Percentiles rank a stretch among this genome's conserved stretches.
Evolutionary conservation across 2,329 filamentous ascomycete species (phyloP).

Genomic region (Cercospora sojina): DNA sequence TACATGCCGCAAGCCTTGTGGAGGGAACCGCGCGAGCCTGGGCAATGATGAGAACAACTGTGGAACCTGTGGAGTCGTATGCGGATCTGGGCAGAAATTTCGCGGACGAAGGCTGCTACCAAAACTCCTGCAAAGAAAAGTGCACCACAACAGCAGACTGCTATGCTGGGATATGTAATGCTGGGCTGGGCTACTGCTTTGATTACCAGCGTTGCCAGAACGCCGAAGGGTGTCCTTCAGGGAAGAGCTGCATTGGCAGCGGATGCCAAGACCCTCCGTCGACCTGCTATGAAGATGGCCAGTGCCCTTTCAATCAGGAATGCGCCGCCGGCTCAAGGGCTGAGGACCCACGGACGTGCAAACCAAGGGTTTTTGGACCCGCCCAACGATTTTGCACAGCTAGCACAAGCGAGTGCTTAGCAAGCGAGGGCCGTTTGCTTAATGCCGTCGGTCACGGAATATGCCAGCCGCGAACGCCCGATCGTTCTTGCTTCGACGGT

Average conservation of each 20-base stretch:
- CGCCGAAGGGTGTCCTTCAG: background rate
- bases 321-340: background rate
- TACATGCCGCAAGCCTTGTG: background rate
- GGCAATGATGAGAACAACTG: background rate
- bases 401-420: background rate
- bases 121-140: background rate
- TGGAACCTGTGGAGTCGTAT: background rate
- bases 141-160: background rate
- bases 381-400: background rate
- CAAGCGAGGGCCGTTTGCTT: background rate
- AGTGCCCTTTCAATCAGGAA: background rate
- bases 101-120: background rate
- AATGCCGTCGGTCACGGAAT: background rate
- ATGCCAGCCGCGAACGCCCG: background rate
- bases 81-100: background rate
- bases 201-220: background rate
- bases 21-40: background rate
- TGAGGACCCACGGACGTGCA: background rate
- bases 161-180: background rate
- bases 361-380: background rate
- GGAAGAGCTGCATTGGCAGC: background rate
- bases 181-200: background rate
- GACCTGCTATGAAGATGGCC: background rate
- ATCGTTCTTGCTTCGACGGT: background rate
- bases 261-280: background rate